Evolutionary conservation across 257 asterid species (phyloP).

Genomic region (Ophiorrhiza pumila): DNA sequence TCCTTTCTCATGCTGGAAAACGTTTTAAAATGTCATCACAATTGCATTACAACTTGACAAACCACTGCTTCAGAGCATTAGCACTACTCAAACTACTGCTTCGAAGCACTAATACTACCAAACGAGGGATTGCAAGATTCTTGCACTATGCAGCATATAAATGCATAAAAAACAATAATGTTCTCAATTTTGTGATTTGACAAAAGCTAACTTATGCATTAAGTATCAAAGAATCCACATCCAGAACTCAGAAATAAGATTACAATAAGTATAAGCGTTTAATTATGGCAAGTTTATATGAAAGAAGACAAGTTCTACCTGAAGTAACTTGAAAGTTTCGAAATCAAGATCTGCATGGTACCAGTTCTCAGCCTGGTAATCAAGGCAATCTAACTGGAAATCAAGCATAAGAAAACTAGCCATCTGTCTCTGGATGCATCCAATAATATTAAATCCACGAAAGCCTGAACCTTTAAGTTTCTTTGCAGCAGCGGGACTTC

Average conservation of each 20-base stretch:
- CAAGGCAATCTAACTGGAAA: constrained; percentile 91
- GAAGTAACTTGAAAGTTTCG: constrained; percentile 87
- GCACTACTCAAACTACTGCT: too few species aligned
- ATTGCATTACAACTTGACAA: not conserved
- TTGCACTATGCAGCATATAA: not conserved
- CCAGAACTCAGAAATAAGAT: not conserved
- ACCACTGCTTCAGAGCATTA: too few species aligned
- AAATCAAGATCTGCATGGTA: constrained; percentile 96
- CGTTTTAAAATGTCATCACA: constrained; percentile 1
- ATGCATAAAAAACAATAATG: not conserved
- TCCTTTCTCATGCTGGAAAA: constrained; percentile 78
- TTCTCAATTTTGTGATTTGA: not conserved
- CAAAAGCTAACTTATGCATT: not conserved
- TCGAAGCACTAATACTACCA: not conserved
- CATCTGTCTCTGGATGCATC: constrained; percentile 91
- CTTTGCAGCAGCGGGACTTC: constrained; percentile 48
- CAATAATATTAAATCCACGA: constrained; percentile 71
- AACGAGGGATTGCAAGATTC: not conserved
- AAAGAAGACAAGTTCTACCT: constrained; percentile 46
- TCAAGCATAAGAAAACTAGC: constrained; percentile 78
- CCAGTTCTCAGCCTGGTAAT: constrained; percentile 87
- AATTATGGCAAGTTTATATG: not conserved
- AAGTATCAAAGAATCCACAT: not conserved
- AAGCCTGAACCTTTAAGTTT: constrained; percentile 45
- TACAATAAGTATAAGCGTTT: not conserved